phyloP scores from a whole-genome alignment of 257 asterid genomes.

The Cruciata laevipes region DNA sequence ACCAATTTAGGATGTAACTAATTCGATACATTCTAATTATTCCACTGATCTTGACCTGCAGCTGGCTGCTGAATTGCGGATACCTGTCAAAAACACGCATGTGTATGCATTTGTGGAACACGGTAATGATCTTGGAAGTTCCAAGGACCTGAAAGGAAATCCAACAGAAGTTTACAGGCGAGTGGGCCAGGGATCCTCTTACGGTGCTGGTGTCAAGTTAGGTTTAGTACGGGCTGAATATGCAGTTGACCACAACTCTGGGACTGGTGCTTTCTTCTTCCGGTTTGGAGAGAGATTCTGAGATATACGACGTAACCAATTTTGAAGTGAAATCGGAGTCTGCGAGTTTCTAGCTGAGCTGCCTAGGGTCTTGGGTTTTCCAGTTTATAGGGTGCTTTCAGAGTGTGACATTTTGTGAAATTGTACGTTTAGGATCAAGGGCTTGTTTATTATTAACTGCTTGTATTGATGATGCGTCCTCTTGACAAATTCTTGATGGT shows the following conservation, averaged over 20 bases:
- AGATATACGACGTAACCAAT: not conserved
- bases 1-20: not conserved
- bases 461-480: not conserved
- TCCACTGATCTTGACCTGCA: slow-evolving; percentile 24
- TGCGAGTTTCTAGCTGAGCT: slow-evolving; percentile 19
- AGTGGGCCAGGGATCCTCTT: slow-evolving; percentile 89
- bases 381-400: not conserved
- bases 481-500: not conserved
- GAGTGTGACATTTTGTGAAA: not conserved
- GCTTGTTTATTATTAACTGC: not conserved
- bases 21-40: not conserved
- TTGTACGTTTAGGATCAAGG: not conserved
- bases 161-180: slow-evolving; percentile 91
- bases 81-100: slow-evolving; percentile 75
- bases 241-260: slow-evolving; percentile 87
- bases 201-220: slow-evolving; percentile 83
- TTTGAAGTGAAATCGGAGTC: slow-evolving; percentile 16
- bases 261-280: slow-evolving; percentile 84
- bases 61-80: slow-evolving; percentile 85
- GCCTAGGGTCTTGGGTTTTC: slow-evolving; percentile 2
- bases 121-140: slow-evolving; percentile 89
- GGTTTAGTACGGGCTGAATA: slow-evolving; percentile 91
- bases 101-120: slow-evolving; percentile 91
- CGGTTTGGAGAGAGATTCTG: slow-evolving; percentile 94
- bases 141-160: slow-evolving; percentile 91